A percentile compares a stretch with the other conserved stretches of the same genome.
Conservation (phyloP, 345 rosid species). For the Arabidopsis arenosa region DNA sequence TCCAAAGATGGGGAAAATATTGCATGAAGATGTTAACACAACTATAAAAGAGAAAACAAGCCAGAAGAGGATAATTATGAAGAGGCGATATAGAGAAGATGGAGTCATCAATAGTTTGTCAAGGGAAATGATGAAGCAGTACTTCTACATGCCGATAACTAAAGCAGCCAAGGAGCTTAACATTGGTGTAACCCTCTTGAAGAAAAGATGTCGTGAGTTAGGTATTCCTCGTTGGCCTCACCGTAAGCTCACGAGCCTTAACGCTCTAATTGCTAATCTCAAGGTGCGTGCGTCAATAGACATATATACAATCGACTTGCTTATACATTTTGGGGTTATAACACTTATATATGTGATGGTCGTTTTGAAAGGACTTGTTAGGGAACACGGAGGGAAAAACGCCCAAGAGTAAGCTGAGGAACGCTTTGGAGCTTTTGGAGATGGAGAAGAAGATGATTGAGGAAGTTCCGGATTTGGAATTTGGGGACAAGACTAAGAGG, state of each 20-base stretch:
- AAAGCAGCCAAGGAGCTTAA: constrained; percentile 71
- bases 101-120: constrained; percentile 40
- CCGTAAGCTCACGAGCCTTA: constrained; percentile 66
- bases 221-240: constrained; percentile 74
- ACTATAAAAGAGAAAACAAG: constrained; percentile 25
- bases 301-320: not conserved
- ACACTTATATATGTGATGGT: constrained; percentile 7
- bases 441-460: constrained; percentile 70
- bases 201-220: constrained; percentile 70
- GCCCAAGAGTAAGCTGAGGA: constrained; percentile 39
- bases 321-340: constrained; percentile 6
- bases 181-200: constrained; percentile 65
- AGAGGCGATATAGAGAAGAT: constrained; percentile 14
- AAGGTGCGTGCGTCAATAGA: constrained; percentile 51
- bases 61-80: not conserved
- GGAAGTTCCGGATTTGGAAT: constrained; percentile 59
- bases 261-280: constrained; percentile 52
- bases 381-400: constrained; percentile 41
- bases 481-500: constrained; percentile 64
- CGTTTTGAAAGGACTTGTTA: constrained; percentile 39
- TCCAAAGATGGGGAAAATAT: constrained; percentile 8
- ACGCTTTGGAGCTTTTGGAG: constrained; percentile 62
- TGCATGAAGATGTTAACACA: constrained; percentile 8
- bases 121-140: constrained; percentile 47
- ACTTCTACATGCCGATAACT: constrained; percentile 66